Conservation (phyloP, 1,139 yeast species). For the Nakaseomyces kungkrabaensis region DNA sequence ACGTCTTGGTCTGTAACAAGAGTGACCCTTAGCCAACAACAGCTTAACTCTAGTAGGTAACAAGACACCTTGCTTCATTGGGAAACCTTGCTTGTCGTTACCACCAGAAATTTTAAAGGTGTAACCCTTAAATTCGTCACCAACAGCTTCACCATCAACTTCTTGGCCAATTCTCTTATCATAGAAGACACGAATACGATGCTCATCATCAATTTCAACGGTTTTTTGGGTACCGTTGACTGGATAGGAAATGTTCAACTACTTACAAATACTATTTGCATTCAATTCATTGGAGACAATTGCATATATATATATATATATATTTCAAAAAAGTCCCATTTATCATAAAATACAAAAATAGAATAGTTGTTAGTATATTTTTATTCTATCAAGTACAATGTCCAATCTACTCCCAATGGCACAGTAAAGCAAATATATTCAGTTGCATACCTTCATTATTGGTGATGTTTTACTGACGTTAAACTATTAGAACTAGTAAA, state of each 20-base stretch:
- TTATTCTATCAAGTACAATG: too few species aligned
- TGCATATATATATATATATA: too few species aligned
- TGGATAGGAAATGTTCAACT: conserved; percentile 99
- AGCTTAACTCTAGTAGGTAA: conserved; percentile 99
- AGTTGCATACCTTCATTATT: neutral
- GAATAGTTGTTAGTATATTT: too few species aligned
- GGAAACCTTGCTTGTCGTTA: conserved; percentile 99
- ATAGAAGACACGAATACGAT: conserved; percentile 96
- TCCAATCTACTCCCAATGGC: neutral
- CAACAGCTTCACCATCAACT: conserved; percentile 96
- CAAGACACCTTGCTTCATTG: conserved; percentile 99
- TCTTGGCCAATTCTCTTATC: conserved; percentile 99
- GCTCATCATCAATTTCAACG: conserved; percentile 97
- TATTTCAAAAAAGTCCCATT: too few species aligned
- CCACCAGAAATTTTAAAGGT: conserved; percentile 98
- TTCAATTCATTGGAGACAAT: too few species aligned
- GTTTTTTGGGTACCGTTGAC: conserved; percentile 99
- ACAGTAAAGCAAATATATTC: conserved; percentile 8
- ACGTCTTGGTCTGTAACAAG: conserved; percentile 99
- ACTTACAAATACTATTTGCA: neutral
- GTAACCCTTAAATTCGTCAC: conserved; percentile 99
- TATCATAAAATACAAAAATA: too few species aligned
- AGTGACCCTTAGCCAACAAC: conserved; percentile 86
- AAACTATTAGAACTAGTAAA: too few species aligned
- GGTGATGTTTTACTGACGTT: too few species aligned